Conservation (phyloP, 495 filamentous ascomycete species). For the Xylaria scruposa region DNA sequence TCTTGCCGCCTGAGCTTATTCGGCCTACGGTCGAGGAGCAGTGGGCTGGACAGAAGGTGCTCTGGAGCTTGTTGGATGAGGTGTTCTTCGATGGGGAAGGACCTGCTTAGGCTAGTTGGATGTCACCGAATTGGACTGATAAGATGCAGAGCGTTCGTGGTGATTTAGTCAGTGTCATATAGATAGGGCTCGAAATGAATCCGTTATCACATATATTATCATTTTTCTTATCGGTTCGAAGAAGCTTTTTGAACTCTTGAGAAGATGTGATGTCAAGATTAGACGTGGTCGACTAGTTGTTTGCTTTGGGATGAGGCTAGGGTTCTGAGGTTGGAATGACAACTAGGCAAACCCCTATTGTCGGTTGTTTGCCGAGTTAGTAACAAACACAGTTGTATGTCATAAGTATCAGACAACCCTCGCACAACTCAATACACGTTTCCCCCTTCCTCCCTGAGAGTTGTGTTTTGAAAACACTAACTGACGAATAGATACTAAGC, state of each 20-base stretch:
- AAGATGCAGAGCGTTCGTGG: neutral
- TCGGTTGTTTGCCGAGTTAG: neutral
- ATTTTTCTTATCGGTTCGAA: too few relatives aligned
- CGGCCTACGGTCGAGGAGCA: slow-evolving; percentile 49
- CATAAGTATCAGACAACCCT: neutral
- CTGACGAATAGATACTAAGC: neutral
- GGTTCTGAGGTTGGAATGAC: neutral
- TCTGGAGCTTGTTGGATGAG: slow-evolving; percentile 40
- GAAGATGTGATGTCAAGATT: neutral
- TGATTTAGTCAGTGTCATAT: neutral
- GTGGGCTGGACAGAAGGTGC: slow-evolving; percentile 53
- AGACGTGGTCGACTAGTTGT: too few relatives aligned
- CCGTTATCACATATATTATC: too few relatives aligned
- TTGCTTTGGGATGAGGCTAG: neutral
- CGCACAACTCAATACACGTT: neutral
- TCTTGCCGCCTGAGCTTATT: slow-evolving; percentile 55
- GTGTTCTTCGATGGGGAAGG: slow-evolving; percentile 36
- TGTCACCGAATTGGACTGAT: neutral
- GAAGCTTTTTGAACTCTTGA: neutral
- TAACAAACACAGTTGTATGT: neutral
- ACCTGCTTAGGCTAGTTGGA: slow-evolving; percentile 21
- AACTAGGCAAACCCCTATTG: neutral
- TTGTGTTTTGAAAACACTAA: neutral
- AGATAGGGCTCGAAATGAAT: neutral
- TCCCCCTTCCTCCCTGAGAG: neutral